phyloP scores from a whole-genome alignment of 2,329 filamentous ascomycete genomes.

The Trichophyton schoenleinii region DNA sequence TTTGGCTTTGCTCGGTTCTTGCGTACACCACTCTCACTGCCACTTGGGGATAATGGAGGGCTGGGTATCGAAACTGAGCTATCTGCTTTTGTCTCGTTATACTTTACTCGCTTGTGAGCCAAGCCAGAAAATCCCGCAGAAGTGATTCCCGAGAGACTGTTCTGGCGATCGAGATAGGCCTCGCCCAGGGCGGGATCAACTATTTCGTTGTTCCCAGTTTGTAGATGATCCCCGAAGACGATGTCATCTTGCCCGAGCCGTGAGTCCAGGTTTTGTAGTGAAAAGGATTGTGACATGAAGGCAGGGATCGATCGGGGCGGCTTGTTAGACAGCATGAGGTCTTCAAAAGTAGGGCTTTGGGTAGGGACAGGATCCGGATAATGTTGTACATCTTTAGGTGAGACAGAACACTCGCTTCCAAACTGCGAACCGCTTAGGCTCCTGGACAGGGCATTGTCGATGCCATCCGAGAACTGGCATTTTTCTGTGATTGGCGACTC shows the following conservation, averaged over 20 bases:
- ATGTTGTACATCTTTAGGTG: slow-evolving; percentile 15
- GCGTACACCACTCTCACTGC: background rate
- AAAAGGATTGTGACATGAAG: background rate
- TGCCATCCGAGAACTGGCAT: slow-evolving; percentile 7
- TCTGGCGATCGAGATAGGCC: background rate
- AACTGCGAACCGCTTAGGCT: slow-evolving; percentile 10
- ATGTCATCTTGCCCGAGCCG: background rate
- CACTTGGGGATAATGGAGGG: background rate
- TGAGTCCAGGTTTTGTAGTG: background rate
- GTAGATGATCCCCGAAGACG: slow-evolving; percentile 2
- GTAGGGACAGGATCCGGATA: slow-evolving; percentile 17
- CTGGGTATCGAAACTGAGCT: background rate
- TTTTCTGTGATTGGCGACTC: slow-evolving; percentile 9
- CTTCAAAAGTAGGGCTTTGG: slow-evolving; percentile 8
- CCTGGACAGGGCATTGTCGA: slow-evolving; percentile 1
- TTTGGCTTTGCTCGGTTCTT: slow-evolving; percentile 1
- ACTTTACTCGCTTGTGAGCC: background rate
- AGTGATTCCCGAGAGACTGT: background rate
- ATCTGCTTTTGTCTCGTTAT: background rate
- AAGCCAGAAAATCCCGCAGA: background rate
- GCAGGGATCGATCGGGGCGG: background rate
- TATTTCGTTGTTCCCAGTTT: background rate
- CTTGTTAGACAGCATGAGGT: background rate
- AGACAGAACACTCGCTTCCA: slow-evolving; percentile 14
- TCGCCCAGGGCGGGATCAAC: background rate